phyloP scores from a whole-genome alignment of 305 asterid species.

The Plantago coronopus region DNA sequence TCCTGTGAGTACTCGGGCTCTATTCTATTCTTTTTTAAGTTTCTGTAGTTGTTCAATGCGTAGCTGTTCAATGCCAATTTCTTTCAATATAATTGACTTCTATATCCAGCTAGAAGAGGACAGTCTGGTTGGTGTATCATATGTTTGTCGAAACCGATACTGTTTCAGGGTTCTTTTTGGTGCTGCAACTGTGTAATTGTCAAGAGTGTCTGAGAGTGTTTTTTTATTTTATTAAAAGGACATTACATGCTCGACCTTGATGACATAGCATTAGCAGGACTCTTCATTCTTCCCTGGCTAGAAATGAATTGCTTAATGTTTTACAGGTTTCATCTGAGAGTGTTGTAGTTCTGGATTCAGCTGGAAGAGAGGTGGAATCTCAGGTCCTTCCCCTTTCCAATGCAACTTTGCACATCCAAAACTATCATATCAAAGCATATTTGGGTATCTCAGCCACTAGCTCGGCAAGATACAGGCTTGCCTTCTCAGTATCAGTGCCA shows the following conservation, averaged over 20 bases:
- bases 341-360: constrained; percentile 57
- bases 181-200: no score
- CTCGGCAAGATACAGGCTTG: constrained; percentile 56
- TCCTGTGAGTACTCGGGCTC: constrained; percentile 56
- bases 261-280: neutral
- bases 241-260: no score
- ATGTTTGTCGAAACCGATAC: no score
- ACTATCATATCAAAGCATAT: constrained; percentile 55
- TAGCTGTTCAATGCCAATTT: constrained; percentile 9
- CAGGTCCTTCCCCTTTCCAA: constrained; percentile 61
- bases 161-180: no score
- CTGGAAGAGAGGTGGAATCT: constrained; percentile 63
- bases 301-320: constrained; percentile 6
- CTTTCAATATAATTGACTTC: constrained; percentile 12
- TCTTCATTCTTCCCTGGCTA: no score
- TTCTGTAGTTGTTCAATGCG: constrained; percentile 16
- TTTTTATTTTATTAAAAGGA: no score
- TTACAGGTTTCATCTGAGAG: constrained; percentile 61
- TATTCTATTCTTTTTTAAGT: constrained; percentile 15
- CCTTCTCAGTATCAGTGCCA: constrained; percentile 61
- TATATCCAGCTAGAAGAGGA: neutral
- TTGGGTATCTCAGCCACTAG: constrained; percentile 42
- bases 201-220: no score
- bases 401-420: constrained; percentile 36
- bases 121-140: no score